A percentile compares a stretch with the other conserved stretches of the same genome.
Evolutionary conservation across 148 eudicot species (phyloP).

Genomic region (Pouteria glomerata): DNA sequence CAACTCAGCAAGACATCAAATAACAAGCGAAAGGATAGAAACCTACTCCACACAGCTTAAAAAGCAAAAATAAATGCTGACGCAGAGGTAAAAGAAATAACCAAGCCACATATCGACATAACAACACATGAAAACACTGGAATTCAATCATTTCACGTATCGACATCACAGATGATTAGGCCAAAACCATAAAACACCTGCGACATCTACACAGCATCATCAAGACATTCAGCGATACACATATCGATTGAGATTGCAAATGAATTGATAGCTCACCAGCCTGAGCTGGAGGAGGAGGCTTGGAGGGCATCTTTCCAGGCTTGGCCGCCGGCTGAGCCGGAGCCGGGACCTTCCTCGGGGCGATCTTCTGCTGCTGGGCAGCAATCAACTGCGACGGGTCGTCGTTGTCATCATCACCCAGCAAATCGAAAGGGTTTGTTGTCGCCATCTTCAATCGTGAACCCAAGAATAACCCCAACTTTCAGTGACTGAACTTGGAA

Average conservation of each 20-base stretch:
- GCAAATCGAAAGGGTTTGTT: constrained; percentile 72
- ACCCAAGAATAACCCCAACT: constrained; percentile 6
- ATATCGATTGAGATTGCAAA: background rate
- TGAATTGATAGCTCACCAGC: constrained; percentile 40
- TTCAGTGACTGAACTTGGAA: background rate
- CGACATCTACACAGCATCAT: background rate
- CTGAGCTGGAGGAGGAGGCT: constrained; percentile 68
- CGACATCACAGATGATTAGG: background rate
- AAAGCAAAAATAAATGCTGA: too few relatives aligned
- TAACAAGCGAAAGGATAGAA: too few relatives aligned
- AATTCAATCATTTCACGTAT: background rate
- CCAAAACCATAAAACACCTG: background rate
- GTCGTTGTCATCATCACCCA: constrained; percentile 62
- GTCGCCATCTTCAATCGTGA: constrained; percentile 41
- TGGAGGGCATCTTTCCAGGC: constrained; percentile 44
- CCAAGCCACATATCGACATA: background rate
- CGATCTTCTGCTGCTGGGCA: constrained; percentile 34
- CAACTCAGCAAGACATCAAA: too few relatives aligned
- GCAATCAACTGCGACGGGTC: constrained; percentile 54
- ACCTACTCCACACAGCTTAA: too few relatives aligned
- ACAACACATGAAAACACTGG: background rate
- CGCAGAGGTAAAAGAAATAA: background rate
- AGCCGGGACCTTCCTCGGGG: constrained; percentile 34
- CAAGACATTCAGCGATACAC: background rate
- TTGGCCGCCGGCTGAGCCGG: constrained; percentile 18